These are phyloP conservation scores for Lactarius hatsudake DNA, from an alignment of 768 basidiomycete species.

Conservation along the genomic window DNA sequence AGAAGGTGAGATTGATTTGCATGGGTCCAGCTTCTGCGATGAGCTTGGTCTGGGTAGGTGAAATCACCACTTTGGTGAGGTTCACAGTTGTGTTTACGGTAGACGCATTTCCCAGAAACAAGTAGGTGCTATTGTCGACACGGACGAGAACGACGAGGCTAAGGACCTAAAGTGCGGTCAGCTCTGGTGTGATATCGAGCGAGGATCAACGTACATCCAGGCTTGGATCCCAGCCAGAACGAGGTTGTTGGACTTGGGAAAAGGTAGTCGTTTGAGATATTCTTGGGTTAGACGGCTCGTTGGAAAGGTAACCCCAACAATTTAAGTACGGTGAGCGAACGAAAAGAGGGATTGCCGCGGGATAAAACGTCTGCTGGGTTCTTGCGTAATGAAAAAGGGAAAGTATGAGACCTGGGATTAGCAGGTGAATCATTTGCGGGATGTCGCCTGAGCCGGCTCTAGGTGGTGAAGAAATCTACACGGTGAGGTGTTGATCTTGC, in stretches of 20 bases:
- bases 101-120: conserved; percentile 21
- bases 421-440: neutral
- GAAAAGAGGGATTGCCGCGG: conserved; percentile 28
- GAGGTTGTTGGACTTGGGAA: conserved; percentile 2
- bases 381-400: neutral
- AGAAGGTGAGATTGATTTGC: conserved; percentile 38
- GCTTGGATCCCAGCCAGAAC: neutral
- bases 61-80: conserved; percentile 31
- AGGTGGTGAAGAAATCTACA: neutral
- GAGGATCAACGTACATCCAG: neutral
- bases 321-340: conserved; percentile 32
- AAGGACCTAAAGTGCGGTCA: neutral
- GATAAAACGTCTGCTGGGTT: conserved; percentile 1
- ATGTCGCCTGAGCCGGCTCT: neutral
- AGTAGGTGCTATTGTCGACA: conserved; percentile 22
- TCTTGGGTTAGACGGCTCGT: too few relatives aligned
- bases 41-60: conserved; percentile 38
- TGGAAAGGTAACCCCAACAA: conserved; percentile 17
- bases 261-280: too few relatives aligned
- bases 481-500: neutral
- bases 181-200: neutral
- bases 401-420: neutral
- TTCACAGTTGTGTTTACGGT: conserved; percentile 12
- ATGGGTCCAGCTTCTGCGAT: conserved; percentile 37
- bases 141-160: conserved; percentile 16